Evolutionary conservation across 768 basidiomycete genomes (phyloP), one percentile per base, ranked within the genome.

Genomic region (Termitomyces sp.): DNA sequence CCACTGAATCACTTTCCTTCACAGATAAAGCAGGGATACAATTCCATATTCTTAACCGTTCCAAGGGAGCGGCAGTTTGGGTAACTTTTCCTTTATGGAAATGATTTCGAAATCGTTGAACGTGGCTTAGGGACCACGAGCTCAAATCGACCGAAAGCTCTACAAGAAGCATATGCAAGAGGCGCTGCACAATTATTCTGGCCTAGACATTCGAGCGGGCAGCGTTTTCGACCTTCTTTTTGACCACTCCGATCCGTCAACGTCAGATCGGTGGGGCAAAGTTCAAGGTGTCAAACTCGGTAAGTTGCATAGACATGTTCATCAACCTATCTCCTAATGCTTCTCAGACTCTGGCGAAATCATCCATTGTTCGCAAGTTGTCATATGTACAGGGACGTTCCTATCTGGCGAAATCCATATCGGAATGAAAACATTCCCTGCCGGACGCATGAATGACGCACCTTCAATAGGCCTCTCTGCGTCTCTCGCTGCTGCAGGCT

Each of bases 301-400:
- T 88, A 57, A 18, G 73, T 30, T 39, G 3, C 24, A 30, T 39
- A 16, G 12, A 12, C 61, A 59, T 7, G 7, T 30, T 6, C 3
- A 27, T 11, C 36, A 18, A 39, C 24, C 46, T 2, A 8, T 52
- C 30, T 39, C 24, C 12, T 41, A 15, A 49, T 4, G 9, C n/a
- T 37, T 48, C 7, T 12, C 69, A 92, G 92, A 92, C 34, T 78
- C 82, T 4, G 90, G 91, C 11, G 88, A 93, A 53, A 67, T 86
- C 18, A 85, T 95, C 31, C 74, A 75, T 18, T 95, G 92, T 65
- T 85, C 88, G 4, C 85, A 88, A 63, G 90, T 95, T 12, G 89
- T 96, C 31, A 81, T 96, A 15, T 93, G 92, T 65, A 95, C 93
- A 0, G 94, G 94, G 8, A 96, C 94, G 0, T 96, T 96, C 68